A percentile compares a stretch with the other conserved stretches of the same genome.
These are phyloP conservation scores for Tolypocladium tundrense DNA, from an alignment of 2,329 filamentous ascomycete species.

Conservation along the genomic window DNA sequence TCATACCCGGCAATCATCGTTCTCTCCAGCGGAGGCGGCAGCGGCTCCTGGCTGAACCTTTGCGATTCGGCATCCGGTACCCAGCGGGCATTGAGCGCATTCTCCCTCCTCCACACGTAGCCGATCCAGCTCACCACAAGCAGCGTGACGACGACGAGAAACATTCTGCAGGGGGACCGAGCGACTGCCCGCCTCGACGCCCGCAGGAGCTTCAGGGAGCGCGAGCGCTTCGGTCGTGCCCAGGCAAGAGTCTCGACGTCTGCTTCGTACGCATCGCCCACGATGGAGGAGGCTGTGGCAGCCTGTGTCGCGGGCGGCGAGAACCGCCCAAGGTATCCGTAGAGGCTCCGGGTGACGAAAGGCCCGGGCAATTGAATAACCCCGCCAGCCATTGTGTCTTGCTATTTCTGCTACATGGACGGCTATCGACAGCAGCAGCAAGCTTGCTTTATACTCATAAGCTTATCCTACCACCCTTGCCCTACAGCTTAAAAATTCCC, in stretches of 20 bases:
- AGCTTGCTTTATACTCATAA: not conserved
- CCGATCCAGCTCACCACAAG: conserved; percentile 20
- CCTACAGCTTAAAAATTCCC: not conserved
- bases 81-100: conserved; percentile 34
- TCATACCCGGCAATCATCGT: conserved; percentile 35
- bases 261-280: not conserved
- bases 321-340: not conserved
- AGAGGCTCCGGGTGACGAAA: not conserved
- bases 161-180: conserved; percentile 15
- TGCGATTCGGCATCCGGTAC: conserved; percentile 34
- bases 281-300: not conserved
- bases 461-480: not conserved
- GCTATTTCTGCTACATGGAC: not conserved
- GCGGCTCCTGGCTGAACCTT: conserved; percentile 37
- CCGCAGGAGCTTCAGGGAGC: conserved; percentile 1
- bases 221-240: conserved; percentile 1
- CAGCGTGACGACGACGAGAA: conserved; percentile 22
- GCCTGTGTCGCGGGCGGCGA: not conserved
- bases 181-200: not conserved
- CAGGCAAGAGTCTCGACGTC: conserved; percentile 1
- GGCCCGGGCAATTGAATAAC: not conserved
- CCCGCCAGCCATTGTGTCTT: not conserved
- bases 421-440: not conserved
- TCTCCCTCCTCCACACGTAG: conserved; percentile 35
- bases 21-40: conserved; percentile 31